These are phyloP conservation scores for Actinomortierella wolfii DNA, from an alignment of 371 early-diverging fungal genomes.

Conservation along the genomic window DNA sequence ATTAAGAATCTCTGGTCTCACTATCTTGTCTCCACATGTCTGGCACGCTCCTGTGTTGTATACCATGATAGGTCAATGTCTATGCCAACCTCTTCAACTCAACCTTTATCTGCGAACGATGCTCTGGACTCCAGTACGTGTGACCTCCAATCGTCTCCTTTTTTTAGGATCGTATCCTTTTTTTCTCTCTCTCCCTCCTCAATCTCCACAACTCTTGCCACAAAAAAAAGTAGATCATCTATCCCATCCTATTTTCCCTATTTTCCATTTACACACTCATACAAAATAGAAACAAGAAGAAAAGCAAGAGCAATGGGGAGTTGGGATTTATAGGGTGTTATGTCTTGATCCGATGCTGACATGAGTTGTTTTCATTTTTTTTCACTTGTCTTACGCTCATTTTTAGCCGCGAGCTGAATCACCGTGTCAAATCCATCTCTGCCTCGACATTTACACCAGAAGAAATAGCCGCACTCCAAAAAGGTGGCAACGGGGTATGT, in stretches of 20 bases:
- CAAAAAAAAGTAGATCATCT: constrained; percentile 8
- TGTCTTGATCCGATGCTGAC: no score
- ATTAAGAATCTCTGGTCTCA: no score
- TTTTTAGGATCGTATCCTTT: background rate
- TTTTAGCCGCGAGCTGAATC: constrained; percentile 67
- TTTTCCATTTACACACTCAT: no score
- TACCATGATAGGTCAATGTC: constrained; percentile 67
- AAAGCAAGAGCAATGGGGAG: no score
- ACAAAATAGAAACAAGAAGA: no score
- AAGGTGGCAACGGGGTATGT: constrained; percentile 65
- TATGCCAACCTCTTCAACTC: constrained; percentile 65
- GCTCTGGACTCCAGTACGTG: constrained; percentile 70
- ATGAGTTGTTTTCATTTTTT: no score
- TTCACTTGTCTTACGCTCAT: background rate
- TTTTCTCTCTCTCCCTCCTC: no score
- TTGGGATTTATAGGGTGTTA: no score
- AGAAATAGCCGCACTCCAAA: constrained; percentile 59
- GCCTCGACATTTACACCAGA: constrained; percentile 67
- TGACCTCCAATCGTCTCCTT: background rate
- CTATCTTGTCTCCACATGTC: no score
- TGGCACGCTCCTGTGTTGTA: no score
- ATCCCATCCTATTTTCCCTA: no score
- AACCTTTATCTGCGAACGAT: constrained; percentile 67
- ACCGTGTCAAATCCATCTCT: constrained; percentile 72
- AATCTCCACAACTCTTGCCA: no score